Base-by-base conservation (phyloP, 2,329 filamentous ascomycete species). In the Fusarium verrucosum region DNA sequence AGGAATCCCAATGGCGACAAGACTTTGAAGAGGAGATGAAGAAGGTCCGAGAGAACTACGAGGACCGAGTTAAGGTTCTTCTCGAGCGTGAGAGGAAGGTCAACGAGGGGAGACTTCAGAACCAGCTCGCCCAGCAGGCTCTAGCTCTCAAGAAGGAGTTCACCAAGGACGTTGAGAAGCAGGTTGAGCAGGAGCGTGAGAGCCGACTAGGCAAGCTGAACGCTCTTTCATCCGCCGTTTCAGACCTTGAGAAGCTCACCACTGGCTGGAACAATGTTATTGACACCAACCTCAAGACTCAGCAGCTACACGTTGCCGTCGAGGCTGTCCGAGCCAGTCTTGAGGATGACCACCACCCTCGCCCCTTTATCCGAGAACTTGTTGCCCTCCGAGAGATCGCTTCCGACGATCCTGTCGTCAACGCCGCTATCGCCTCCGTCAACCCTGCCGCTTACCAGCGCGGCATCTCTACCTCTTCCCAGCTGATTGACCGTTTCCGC, bases 371-470 rank as follows among this genome's bases (percentile, higher is more conserved):
- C 73, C 89, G 89, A 63, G 95, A 99, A 81, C 88, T 99, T 14
- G 92, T 96, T 19, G 95, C 95, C 5, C 86, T 99, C 52, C 97
- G 97, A 81, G 93, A 97, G 78, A 92, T 97, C 69, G 92, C 92
- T 5, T 85, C 86, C 26, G 90, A 92, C 47, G 92, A 97, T 75
- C 82, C 91, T 1, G 90, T 98, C 7, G 92, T 99, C 59, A 89
- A 92, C 70, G 94, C 94, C 5, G 95, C 95, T 58, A 96, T 99
- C 72, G 91, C 92, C n/a, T 96, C 93, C 26, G 96, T 99, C 78
- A 96, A 96, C 82, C 95, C 95, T 4, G 82, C 86, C 11, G 92
- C 95, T 19, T 99, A 99, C 82, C 95, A 98, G 80, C 90, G 90
- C 53, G 95, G 95, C 58, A 89, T 99, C 56, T 88, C 93, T 22